Percentiles rank a stretch among this genome's conserved stretches.
Conservation (phyloP, 2,329 filamentous ascomycete genomes). For the Pyrenochaeta sp. region DNA sequence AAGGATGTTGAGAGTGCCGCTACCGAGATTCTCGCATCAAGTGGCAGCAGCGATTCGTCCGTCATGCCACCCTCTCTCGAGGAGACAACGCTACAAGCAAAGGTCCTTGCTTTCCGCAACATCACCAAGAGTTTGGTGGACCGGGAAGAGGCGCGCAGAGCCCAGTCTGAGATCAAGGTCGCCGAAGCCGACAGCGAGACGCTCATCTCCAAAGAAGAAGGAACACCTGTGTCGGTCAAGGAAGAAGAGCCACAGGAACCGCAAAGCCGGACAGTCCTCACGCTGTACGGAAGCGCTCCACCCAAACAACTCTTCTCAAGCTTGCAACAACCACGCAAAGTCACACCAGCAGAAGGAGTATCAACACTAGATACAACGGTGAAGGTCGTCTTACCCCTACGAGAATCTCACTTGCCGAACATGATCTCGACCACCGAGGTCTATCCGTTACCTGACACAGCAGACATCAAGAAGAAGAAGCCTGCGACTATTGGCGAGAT, state of each 20-base stretch:
- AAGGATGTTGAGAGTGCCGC: constrained; percentile 53
- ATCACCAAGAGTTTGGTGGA: constrained; percentile 37
- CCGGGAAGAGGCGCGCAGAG: constrained; percentile 38
- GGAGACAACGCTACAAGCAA: constrained; percentile 42
- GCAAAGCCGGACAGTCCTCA: constrained; percentile 70
- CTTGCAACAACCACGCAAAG: constrained; percentile 66
- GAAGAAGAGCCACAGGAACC: constrained; percentile 35
- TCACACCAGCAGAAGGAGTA: constrained; percentile 41
- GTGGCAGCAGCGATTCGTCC: constrained; percentile 33
- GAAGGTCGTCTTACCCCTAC: constrained; percentile 60
- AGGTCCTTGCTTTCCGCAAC: constrained; percentile 46
- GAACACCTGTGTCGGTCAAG: constrained; percentile 24
- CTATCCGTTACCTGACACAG: constrained; percentile 60
- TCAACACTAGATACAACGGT: constrained; percentile 51
- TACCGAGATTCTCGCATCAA: constrained; percentile 48
- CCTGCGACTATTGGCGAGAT: constrained; percentile 75
- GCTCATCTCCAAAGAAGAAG: constrained; percentile 7
- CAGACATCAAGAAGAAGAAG: constrained; percentile 58
- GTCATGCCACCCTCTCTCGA: constrained; percentile 43
- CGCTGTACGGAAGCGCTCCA: constrained; percentile 76
- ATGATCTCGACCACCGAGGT: constrained; percentile 77
- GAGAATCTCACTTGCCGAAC: constrained; percentile 74
- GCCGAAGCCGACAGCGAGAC: constrained; percentile 13
- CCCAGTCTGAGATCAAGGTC: constrained; percentile 8
- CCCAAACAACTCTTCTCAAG: constrained; percentile 87